Evolutionary conservation across 2,329 filamentous ascomycete species (phyloP), one percentile per base, ranked within the genome.

Genomic region (Arthroderma sp.): DNA sequence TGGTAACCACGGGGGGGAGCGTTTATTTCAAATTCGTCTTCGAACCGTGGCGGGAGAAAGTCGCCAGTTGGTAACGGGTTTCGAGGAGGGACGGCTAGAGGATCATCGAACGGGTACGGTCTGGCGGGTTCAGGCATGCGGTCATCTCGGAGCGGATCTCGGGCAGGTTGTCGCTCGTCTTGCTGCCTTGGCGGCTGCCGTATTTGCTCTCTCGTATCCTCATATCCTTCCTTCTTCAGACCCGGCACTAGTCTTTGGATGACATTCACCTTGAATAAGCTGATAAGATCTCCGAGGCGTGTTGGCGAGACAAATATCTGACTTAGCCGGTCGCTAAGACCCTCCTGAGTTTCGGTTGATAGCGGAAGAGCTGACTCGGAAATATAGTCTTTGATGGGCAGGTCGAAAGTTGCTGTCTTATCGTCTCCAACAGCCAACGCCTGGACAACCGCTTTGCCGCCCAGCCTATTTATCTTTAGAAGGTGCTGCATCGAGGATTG

Each of bases 21-120:
- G 49, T 84, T 79, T 48, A 95, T 73, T 50, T 95, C 86, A 56
- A 86, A 82, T 57, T 95, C 87, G 59, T 98, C 89, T 53, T 96
- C 91, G 53, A 96, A 96, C 15, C 78, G 86, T 0, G 91, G 91
- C 0, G 89, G 88, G 0, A 82, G 78, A 53, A 94, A 87, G 52
- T 88, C 84, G 6, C 72, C 79, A 0, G 74, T 66, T 0, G 88
- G 87, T 10, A 78, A 58, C 1, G 83, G 83, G 15, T 70, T 70
- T 36, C 75, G 78, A 9, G 75, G 74, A 1, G 58, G 65, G 11
- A 69, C 73, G 7, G 73, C 77, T 32, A 83, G 72, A n/a, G 77
- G 80, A 56, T 82, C 80, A 39, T 75, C 66, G 51, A 80, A 78
- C 0, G 83, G 83, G 51, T 80, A 75, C 3, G 83, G 83, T 9